phyloP scores from a whole-genome alignment of 2,329 filamentous ascomycete genomes.

The Exophiala mesophila region DNA sequence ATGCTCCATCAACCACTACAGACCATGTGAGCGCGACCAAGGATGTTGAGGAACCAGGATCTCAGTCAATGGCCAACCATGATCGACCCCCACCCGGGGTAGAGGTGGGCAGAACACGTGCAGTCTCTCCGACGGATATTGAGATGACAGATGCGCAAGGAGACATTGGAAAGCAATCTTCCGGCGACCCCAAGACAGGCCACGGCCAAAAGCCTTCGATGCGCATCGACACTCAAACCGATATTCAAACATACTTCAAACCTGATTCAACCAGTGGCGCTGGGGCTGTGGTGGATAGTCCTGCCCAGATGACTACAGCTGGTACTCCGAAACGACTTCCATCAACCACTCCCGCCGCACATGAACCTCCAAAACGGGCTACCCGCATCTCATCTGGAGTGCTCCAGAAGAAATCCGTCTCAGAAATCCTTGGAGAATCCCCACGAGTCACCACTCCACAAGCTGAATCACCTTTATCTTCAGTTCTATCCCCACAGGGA shows the following conservation, averaged over 20 bases:
- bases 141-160: slow-evolving; percentile 10
- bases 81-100: too few species aligned
- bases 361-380: slow-evolving; percentile 52
- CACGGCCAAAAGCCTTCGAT: slow-evolving; percentile 15
- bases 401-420: slow-evolving; percentile 66
- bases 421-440: slow-evolving; percentile 63
- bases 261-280: slow-evolving; percentile 4
- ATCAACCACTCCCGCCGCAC: slow-evolving; percentile 28
- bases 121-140: slow-evolving; percentile 5
- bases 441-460: slow-evolving; percentile 37
- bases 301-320: slow-evolving; percentile 22
- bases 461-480: slow-evolving; percentile 30
- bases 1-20: slow-evolving; percentile 31
- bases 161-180: not conserved
- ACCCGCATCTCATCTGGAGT: slow-evolving; percentile 66
- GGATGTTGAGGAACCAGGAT: slow-evolving; percentile 7
- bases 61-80: slow-evolving; percentile 4
- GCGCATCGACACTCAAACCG: slow-evolving; percentile 23
- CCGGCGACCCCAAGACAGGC: not conserved
- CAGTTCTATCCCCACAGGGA: slow-evolving; percentile 33
- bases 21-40: slow-evolving; percentile 11
- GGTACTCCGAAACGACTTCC: slow-evolving; percentile 26
- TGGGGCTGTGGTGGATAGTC: slow-evolving; percentile 22
- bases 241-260: slow-evolving; percentile 20
- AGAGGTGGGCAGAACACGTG: too few species aligned